Percentiles rank a stretch among this genome's conserved stretches.
Conservation (phyloP, 768 basidiomycete genomes). For the Phylloporus arenicola region DNA sequence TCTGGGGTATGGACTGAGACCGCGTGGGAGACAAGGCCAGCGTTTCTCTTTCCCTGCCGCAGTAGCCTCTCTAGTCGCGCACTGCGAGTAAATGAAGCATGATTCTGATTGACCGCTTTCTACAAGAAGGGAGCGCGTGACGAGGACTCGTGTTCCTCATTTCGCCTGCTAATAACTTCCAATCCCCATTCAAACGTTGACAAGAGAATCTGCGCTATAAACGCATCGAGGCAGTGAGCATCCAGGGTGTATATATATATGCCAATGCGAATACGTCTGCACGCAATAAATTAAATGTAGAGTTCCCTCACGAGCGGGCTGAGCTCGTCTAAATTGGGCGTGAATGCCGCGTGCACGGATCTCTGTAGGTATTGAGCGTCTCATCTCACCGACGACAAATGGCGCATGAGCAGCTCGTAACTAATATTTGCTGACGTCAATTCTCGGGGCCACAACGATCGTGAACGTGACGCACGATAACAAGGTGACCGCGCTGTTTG, state of each 20-base stretch:
- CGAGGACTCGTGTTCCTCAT: not conserved
- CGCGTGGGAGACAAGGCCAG: too few species aligned
- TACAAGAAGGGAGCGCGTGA: conserved; percentile 1
- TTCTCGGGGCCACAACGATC: not conserved
- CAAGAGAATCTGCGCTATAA: conserved; percentile 2
- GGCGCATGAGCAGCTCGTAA: conserved; percentile 32
- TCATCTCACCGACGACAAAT: conserved; percentile 21
- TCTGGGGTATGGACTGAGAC: too few species aligned
- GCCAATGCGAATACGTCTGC: conserved; percentile 4
- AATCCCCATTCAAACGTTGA: conserved; percentile 14
- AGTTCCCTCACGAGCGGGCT: not conserved
- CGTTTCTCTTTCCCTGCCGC: not conserved
- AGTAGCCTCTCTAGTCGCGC: conserved; percentile 15
- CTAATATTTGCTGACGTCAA: conserved; percentile 10
- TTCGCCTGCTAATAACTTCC: not conserved
- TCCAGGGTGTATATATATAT: conserved; percentile 2
- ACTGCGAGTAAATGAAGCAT: not conserved
- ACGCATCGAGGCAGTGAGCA: conserved; percentile 5
- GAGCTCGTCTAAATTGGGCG: conserved; percentile 16
- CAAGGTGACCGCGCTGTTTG: conserved; percentile 94
- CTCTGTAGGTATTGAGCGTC: conserved; percentile 7
- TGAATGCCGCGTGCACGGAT: not conserved
- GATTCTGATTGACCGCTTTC: not conserved
- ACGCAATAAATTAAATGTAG: conserved; percentile 12
- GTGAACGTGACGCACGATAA: conserved; percentile 35